Conservation (phyloP, 306 rosid species). For the Vigna radiata region DNA sequence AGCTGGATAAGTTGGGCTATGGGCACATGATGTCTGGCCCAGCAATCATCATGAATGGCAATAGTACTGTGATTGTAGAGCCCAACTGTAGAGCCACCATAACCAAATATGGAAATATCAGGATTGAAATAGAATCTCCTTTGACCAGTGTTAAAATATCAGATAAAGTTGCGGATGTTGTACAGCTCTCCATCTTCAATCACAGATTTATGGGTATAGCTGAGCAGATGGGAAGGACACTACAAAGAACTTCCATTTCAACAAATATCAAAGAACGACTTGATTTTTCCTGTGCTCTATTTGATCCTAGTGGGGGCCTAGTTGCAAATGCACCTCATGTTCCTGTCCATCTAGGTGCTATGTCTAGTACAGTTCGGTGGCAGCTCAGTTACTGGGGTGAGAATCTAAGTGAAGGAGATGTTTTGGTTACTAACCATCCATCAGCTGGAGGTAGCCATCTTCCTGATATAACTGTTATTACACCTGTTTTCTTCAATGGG, state of each 20-base stretch:
- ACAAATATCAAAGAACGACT: constrained; percentile 95
- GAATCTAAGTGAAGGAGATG: constrained; percentile 87
- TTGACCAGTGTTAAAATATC: constrained; percentile 54
- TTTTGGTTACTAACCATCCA: constrained; percentile 93
- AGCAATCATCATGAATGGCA: constrained; percentile 91
- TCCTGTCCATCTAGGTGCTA: constrained; percentile 94
- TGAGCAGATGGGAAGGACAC: constrained; percentile 98
- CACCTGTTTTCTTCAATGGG: constrained; percentile 82
- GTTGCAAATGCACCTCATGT: constrained; percentile 98
- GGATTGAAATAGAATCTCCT: constrained; percentile 74
- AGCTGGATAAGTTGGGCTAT: constrained; percentile 79
- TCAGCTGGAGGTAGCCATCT: constrained; percentile 98
- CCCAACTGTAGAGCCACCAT: constrained; percentile 78
- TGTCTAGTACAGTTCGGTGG: constrained; percentile 95
- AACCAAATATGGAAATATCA: constrained; percentile 82
- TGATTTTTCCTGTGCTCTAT: constrained; percentile 95
- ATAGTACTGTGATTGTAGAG: constrained; percentile 91
- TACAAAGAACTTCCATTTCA: constrained; percentile 95
- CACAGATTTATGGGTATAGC: constrained; percentile 99
- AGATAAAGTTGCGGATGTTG: constrained; percentile 84
- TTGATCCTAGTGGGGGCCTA: constrained; percentile 92
- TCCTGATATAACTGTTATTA: constrained; percentile 91
- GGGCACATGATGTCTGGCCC: constrained; percentile 77
- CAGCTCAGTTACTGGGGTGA: constrained; percentile 80
- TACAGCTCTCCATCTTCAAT: constrained; percentile 92